A percentile compares a stretch with the other conserved stretches of the same genome.
Evolutionary conservation across 164 flowering plant species (phyloP).

Genomic region (Magnolia officinalis): DNA sequence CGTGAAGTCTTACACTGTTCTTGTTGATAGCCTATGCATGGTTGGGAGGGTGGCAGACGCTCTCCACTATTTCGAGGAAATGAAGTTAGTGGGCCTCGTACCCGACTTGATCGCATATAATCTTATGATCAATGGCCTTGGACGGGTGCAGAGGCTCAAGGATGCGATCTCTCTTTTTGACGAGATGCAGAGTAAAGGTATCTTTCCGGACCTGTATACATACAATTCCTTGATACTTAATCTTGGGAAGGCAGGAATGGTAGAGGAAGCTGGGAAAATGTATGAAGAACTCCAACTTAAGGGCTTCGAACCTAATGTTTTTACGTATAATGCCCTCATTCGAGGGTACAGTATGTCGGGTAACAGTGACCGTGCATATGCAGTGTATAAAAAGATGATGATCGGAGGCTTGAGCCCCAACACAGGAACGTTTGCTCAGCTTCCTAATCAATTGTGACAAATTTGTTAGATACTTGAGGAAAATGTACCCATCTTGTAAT

Average conservation of each 20-base stretch:
- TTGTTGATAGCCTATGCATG: slow-evolving; percentile 71
- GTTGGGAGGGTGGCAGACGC: slow-evolving; percentile 72
- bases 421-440: slow-evolving; percentile 74
- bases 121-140: slow-evolving; percentile 80
- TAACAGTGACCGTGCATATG: slow-evolving; percentile 65
- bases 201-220: slow-evolving; percentile 71
- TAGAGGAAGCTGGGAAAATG: slow-evolving; percentile 64
- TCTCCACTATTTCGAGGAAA: slow-evolving; percentile 61
- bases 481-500: neutral
- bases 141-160: slow-evolving; percentile 49
- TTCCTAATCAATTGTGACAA: slow-evolving; percentile 55
- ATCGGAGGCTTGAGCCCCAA: slow-evolving; percentile 83
- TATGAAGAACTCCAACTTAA: slow-evolving; percentile 58
- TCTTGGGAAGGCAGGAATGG: slow-evolving; percentile 74
- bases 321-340: slow-evolving; percentile 86
- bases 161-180: slow-evolving; percentile 68
- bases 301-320: slow-evolving; percentile 78
- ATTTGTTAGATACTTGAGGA: neutral
- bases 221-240: slow-evolving; percentile 70
- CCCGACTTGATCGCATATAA: slow-evolving; percentile 76
- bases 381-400: slow-evolving; percentile 80
- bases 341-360: slow-evolving; percentile 68
- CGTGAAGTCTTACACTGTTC: slow-evolving; percentile 73
- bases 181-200: slow-evolving; percentile 63
- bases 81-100: slow-evolving; percentile 57